Conservation (phyloP, 2,329 filamentous ascomycete genomes). For the Aspergillus hortae region DNA sequence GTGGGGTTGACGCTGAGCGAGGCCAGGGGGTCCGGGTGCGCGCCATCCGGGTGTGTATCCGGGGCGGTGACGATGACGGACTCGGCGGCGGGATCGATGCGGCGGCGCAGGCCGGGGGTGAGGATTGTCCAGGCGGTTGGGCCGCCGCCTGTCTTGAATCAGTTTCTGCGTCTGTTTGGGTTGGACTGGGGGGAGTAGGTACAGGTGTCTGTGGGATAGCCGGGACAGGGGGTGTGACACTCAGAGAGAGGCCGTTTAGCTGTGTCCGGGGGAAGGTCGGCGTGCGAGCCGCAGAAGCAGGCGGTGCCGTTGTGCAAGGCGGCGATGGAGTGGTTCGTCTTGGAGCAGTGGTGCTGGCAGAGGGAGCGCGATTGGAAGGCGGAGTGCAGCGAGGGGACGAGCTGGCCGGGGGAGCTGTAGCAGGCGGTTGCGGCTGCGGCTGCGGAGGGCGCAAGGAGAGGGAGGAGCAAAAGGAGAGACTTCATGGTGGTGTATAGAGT, state of each 20-base stretch:
- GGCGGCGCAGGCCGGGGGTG: conserved; percentile 9
- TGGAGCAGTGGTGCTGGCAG: background rate
- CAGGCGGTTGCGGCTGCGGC: background rate
- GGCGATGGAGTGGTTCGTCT: background rate
- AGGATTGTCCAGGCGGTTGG: conserved; percentile 16
- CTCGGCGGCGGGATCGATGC: background rate
- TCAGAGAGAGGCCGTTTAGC: conserved; percentile 13
- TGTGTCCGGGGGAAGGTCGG: conserved; percentile 6
- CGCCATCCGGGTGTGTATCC: conserved; percentile 15
- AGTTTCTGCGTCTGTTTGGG: background rate
- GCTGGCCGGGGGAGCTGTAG: background rate
- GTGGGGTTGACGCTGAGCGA: conserved; percentile 12
- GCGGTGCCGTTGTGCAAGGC: background rate
- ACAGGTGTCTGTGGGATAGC: conserved; percentile 20
- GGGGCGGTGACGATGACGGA: conserved; percentile 15
- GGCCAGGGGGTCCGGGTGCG: conserved; percentile 15
- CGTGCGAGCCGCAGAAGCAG: conserved; percentile 9
- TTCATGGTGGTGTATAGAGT: background rate
- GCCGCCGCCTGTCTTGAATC: conserved; percentile 3
- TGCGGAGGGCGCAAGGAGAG: background rate
- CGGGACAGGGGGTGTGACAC: conserved; percentile 19
- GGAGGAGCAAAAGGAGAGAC: background rate
- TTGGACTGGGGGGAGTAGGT: background rate
- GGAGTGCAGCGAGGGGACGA: background rate
- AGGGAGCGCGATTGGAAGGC: background rate